Evolutionary conservation across 140 eudicot species (phyloP).

Genomic region (Eryngium alpinum): DNA sequence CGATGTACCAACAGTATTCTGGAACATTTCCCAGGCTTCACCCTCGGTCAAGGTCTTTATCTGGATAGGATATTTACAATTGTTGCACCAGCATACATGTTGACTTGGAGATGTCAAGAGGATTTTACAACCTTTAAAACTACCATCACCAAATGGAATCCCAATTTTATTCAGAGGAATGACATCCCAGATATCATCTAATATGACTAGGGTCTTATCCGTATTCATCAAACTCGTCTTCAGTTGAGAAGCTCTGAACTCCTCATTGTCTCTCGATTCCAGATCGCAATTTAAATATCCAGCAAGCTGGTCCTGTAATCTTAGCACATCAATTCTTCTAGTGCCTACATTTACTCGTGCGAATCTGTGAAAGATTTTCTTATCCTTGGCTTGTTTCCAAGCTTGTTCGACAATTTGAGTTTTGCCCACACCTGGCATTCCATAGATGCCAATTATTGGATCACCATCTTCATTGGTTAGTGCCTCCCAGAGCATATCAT

Average conservation of each 20-base stretch:
- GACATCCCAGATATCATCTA: constrained; percentile 9
- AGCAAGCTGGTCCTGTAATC: constrained; percentile 9
- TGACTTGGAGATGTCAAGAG: not conserved
- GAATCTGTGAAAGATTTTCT: not conserved
- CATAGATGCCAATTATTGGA: constrained; percentile 8
- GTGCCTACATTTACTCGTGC: not conserved
- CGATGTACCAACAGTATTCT: not conserved
- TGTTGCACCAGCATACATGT: not conserved
- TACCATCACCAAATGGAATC: not conserved
- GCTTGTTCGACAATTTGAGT: constrained; percentile 11
- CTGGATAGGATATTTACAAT: not conserved
- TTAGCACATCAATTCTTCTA: not conserved
- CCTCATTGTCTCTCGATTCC: not conserved
- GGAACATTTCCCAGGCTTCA: constrained; percentile 19
- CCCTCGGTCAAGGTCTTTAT: not conserved
- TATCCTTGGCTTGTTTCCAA: not conserved
- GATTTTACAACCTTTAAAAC: constrained; percentile 2
- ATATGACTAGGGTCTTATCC: constrained; percentile 1
- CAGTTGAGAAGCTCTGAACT: not conserved
- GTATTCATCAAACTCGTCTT: not conserved
- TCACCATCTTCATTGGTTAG: not conserved
- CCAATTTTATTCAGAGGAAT: not conserved
- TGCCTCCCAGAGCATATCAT: no score
- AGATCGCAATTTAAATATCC: not conserved
- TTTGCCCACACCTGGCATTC: constrained; percentile 22